Evolutionary conservation across 345 rosid species (phyloP).

Genomic region (Eucalyptus urophylla): DNA sequence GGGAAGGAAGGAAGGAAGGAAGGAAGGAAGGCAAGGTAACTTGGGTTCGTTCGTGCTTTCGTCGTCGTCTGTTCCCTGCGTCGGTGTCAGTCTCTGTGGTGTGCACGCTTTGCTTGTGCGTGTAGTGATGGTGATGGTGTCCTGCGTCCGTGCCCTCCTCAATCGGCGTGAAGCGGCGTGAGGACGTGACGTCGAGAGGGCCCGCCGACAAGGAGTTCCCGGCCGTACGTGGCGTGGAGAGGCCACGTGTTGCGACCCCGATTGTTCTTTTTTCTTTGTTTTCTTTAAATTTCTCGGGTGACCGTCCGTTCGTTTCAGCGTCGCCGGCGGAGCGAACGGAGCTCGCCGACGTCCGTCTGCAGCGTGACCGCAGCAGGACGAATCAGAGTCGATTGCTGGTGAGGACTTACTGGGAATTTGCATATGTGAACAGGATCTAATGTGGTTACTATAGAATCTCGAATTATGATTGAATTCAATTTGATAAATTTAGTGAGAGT

Average conservation of each 20-base stretch:
- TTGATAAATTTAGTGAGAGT: neutral
- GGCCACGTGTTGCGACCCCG: neutral
- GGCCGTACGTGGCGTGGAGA: neutral
- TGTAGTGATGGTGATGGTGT: neutral
- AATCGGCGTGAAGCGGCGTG: neutral
- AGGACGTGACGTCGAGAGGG: neutral
- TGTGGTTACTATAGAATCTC: neutral
- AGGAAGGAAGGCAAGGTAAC: neutral
- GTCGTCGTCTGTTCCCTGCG: neutral
- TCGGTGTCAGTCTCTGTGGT: neutral
- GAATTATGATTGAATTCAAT: neutral
- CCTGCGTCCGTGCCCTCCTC: neutral
- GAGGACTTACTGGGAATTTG: neutral
- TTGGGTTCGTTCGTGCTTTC: neutral
- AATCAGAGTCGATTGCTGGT: neutral
- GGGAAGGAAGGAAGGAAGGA: neutral
- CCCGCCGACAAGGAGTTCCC: neutral
- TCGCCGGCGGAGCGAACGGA: neutral
- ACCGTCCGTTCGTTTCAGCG: neutral
- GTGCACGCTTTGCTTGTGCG: neutral
- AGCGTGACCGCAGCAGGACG: neutral
- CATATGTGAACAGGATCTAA: neutral
- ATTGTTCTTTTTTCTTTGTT: neutral
- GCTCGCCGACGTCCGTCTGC: neutral
- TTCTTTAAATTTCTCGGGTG: neutral